Base-by-base conservation (phyloP, 192 early-diverging fungal species). In the Backusella mclennaniae region DNA sequence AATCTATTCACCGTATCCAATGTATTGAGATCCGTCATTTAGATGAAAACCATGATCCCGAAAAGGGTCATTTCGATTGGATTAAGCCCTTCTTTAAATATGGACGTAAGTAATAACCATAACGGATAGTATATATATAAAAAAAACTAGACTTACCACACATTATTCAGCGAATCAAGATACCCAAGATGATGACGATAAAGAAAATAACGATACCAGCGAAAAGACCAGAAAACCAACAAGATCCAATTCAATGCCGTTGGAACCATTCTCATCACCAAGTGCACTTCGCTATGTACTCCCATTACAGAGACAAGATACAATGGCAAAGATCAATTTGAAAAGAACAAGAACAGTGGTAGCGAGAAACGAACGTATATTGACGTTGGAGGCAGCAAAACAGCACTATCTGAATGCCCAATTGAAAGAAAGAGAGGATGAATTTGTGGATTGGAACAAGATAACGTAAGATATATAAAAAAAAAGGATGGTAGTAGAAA, bases 381-480 rank as follows among this genome's bases (percentile, higher is more conserved):
- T 73, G n/a, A 63, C 66, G 0, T 38, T 35, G 31, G 33, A 68
- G 29, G 15, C 6, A 9, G 78, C 78, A 49, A 69, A 73, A 35
- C 49, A 69, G 14, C 76, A 77, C 35, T 85, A 77, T 76, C 66
- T 85, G 1, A 68, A 81, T 66, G 72, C 68, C 19, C 76, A 75
- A 35, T 66, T 85, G 53, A 44, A 49, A 15, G 77, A 85, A 6
- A 71, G 59, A 41, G 84, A 85, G 59, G 84, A 77, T 42, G 79
- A 80, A 26, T 85, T 85, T 73, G 80, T 79, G 0, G 69, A 79
- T 12, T 80, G 79, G 84, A 23, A 80, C 52, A 71, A 80, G 33
- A 53, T 74, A 63, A 75, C 35, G 84, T 79, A 71, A 66, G 75
- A n/a, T 38, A 26, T 17, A 38, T 7, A 11, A 52, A 9, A 69